phyloP scores from a whole-genome alignment of 2,329 filamentous ascomycete genomes.

The Laburnicola sp. region DNA sequence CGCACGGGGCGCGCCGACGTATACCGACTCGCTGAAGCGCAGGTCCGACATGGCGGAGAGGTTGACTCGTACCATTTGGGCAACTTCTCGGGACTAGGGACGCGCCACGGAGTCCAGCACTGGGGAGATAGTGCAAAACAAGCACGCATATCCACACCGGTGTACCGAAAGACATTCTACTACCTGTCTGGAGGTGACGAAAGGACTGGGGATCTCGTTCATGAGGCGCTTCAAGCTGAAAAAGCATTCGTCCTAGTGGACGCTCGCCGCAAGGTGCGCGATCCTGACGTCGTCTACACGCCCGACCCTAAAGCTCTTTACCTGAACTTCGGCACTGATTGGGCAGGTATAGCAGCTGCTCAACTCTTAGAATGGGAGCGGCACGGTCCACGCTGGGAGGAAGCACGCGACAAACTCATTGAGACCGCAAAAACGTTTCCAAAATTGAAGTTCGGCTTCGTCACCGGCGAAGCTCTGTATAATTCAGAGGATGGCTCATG shows the following conservation, averaged over 20 bases:
- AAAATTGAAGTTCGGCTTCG: slow-evolving; percentile 61
- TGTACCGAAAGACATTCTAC: slow-evolving; percentile 62
- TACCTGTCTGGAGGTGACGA: slow-evolving; percentile 61
- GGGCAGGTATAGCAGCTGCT: slow-evolving; percentile 59
- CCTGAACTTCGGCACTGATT: slow-evolving; percentile 62
- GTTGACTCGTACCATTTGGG: slow-evolving; percentile 66
- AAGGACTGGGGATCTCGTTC: slow-evolving; percentile 58
- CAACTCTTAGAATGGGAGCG: slow-evolving; percentile 66
- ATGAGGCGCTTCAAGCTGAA: slow-evolving; percentile 57
- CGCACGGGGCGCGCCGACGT: slow-evolving; percentile 61
- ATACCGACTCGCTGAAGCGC: slow-evolving; percentile 62
- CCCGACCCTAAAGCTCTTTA: slow-evolving; percentile 50
- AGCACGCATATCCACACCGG: slow-evolving; percentile 61
- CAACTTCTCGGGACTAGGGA: slow-evolving; percentile 62
- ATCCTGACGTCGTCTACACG: slow-evolving; percentile 53
- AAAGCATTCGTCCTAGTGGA: slow-evolving; percentile 59
- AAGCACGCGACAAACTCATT: slow-evolving; percentile 56
- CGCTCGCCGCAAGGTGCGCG: slow-evolving; percentile 62
- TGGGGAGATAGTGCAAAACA: slow-evolving; percentile 65
- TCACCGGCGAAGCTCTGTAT: slow-evolving; percentile 60
- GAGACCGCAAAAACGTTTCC: slow-evolving; percentile 57
- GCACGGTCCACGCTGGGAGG: slow-evolving; percentile 57
- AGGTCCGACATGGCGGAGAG: slow-evolving; percentile 62
- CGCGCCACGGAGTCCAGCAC: slow-evolving; percentile 65
- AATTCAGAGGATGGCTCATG: slow-evolving; percentile 55